Base-by-base conservation (phyloP, 768 basidiomycete genomes). In the Lentinus brumalis region DNA sequence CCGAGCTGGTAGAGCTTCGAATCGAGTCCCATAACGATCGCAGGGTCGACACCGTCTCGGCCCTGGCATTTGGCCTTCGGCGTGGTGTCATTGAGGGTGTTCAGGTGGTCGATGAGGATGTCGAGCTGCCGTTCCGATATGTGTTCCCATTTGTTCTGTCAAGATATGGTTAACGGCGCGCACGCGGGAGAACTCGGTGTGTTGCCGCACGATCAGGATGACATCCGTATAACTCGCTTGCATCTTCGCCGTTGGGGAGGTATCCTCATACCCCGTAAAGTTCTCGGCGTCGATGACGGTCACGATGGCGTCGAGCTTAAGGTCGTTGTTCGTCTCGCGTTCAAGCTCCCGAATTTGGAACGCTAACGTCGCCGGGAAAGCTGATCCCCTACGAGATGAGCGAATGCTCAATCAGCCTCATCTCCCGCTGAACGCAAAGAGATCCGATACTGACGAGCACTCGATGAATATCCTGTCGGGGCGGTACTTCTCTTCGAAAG, bases 381-480 rank as follows among this genome's bases (percentile, higher is more conserved):
- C 96, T 8, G 94, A 96, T 11, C 96, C 96, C 39, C 92, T 94
- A 26, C 21, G 21, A 26, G 21, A 26, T 26, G 21, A 26, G 21
- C 21, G 21, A 26, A 26, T 26, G 21, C 21, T 26, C 21, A 26
- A 26, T 26, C 21, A 26, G 21, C 21, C 21, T 26, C 21, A 26
- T 26, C 21, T 26, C 21, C 21, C 21, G 21, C 21, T 26, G 21
- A 26, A 26, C 21, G 21, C 21, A 26, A 26, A 26, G 21, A 26
- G 21, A 26, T 26, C 21, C 50, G 38, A 21, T 32, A 78, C 86
- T 56, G 70, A 94, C 93, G 94, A 96, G 81, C 91, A 92, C 76
- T 98, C 96, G 61, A 98, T 93, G 67, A 98, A 88, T 68, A 98
- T 95, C 40, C 96, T 82, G 74, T 98, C 94, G 2, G 95, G 94